phyloP scores from a whole-genome alignment of 2,329 filamentous ascomycete species.

The Tolypocladium paradoxum region DNA sequence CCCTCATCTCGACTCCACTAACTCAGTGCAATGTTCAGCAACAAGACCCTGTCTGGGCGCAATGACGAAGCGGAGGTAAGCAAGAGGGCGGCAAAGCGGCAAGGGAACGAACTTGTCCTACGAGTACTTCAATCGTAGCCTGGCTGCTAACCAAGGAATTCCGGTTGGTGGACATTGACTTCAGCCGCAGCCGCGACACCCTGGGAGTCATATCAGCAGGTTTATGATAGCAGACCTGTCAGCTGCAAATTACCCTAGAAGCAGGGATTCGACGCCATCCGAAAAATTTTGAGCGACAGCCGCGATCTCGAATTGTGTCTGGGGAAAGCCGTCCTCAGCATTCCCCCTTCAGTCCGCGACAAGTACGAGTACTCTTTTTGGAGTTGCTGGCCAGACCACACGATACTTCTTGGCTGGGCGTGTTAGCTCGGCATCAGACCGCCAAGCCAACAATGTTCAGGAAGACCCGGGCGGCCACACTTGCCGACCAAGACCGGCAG shows the following conservation, averaged over 20 bases:
- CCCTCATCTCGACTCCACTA: too few species aligned
- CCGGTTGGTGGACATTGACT: neutral
- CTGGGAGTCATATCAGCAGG: neutral
- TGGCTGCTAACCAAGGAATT: too few species aligned
- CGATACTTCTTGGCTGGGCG: too few species aligned
- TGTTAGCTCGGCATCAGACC: too few species aligned
- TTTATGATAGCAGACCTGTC: neutral
- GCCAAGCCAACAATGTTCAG: neutral
- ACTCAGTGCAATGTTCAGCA: too few species aligned
- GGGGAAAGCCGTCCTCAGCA: neutral
- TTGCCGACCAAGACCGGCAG: neutral
- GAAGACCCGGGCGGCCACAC: neutral
- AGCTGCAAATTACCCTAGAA: neutral
- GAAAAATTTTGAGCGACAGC: neutral
- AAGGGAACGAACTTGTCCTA: too few species aligned
- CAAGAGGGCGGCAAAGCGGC: too few species aligned
- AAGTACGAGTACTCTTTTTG: too few species aligned
- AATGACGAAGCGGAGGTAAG: too few species aligned
- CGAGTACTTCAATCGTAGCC: too few species aligned
- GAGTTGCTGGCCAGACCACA: too few species aligned
- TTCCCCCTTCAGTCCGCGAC: neutral
- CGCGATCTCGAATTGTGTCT: neutral
- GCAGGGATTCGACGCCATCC: neutral
- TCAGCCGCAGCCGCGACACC: neutral
- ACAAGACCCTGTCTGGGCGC: too few species aligned